Percentiles rank a stretch among this genome's conserved stretches.
Conservation (phyloP, 345 rosid genomes). For the Pelargonium nanum region DNA sequence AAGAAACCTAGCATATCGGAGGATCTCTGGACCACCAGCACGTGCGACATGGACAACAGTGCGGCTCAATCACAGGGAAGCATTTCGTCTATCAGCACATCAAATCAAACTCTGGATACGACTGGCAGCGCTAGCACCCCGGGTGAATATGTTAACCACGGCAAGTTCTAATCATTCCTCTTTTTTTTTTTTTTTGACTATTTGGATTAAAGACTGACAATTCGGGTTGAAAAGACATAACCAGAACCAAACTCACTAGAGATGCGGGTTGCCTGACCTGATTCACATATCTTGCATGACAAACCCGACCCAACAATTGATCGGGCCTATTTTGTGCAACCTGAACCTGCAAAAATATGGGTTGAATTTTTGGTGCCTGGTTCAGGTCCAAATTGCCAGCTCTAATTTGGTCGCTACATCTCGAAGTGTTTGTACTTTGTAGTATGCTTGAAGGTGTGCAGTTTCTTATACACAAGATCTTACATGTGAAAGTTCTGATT, state of each 20-base stretch:
- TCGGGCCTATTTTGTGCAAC: too few relatives aligned
- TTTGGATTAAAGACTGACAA: too few relatives aligned
- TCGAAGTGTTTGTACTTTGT: too few relatives aligned
- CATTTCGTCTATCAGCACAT: constrained; percentile 44
- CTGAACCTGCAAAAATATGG: too few relatives aligned
- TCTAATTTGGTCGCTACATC: too few relatives aligned
- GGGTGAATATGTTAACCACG: constrained; percentile 65
- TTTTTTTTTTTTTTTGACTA: background rate
- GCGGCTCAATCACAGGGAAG: constrained; percentile 62
- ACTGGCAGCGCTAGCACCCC: constrained; percentile 25
- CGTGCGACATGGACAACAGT: constrained; percentile 58
- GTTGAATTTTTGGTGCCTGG: too few relatives aligned
- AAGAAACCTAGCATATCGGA: constrained; percentile 40
- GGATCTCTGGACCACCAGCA: constrained; percentile 60
- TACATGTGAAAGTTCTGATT: constrained; percentile 6
- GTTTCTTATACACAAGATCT: background rate
- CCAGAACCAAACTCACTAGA: too few relatives aligned
- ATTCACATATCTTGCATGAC: too few relatives aligned
- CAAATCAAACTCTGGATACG: constrained; percentile 39
- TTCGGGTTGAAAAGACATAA: too few relatives aligned
- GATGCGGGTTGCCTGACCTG: too few relatives aligned
- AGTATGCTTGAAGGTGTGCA: background rate
- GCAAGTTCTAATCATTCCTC: constrained; percentile 24
- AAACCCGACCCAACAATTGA: too few relatives aligned
- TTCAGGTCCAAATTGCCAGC: too few relatives aligned